Evolutionary conservation across 2,329 filamentous ascomycete species (phyloP).

Genomic region (Grosmannia serpens): DNA sequence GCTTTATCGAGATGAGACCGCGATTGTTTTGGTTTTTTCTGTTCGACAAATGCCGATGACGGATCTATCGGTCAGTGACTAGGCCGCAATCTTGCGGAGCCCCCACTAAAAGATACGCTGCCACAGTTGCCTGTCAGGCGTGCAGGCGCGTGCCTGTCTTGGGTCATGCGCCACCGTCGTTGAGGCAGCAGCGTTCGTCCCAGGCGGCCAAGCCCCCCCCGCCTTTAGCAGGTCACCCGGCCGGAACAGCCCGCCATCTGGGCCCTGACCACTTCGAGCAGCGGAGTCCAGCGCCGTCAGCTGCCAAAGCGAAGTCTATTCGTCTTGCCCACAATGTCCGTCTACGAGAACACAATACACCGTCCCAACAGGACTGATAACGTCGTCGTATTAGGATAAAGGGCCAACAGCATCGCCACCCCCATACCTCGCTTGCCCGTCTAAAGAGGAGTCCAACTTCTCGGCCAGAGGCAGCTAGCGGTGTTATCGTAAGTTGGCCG

Average conservation of each 20-base stretch:
- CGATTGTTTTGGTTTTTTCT: background rate
- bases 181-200: background rate
- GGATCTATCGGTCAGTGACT: background rate
- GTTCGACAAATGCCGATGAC: background rate
- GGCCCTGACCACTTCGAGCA: background rate
- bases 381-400: background rate
- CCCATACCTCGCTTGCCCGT: too few species aligned
- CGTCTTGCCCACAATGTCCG: background rate
- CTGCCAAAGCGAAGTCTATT: background rate
- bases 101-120: background rate
- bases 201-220: background rate
- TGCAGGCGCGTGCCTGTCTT: background rate
- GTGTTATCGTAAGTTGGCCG: too few species aligned
- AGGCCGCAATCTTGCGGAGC: background rate
- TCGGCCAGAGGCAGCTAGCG: too few species aligned
- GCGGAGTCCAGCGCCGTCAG: background rate
- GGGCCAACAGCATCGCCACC: background rate
- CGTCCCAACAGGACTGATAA: background rate
- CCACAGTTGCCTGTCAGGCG: background rate
- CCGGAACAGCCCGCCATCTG: constrained; percentile 3
- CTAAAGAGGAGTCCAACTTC: too few species aligned
- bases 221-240: background rate
- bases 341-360: background rate
- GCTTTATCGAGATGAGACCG: background rate
- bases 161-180: background rate